Conservation (phyloP, 192 early-diverging fungal species). For the Dimargaris cristalligena region DNA sequence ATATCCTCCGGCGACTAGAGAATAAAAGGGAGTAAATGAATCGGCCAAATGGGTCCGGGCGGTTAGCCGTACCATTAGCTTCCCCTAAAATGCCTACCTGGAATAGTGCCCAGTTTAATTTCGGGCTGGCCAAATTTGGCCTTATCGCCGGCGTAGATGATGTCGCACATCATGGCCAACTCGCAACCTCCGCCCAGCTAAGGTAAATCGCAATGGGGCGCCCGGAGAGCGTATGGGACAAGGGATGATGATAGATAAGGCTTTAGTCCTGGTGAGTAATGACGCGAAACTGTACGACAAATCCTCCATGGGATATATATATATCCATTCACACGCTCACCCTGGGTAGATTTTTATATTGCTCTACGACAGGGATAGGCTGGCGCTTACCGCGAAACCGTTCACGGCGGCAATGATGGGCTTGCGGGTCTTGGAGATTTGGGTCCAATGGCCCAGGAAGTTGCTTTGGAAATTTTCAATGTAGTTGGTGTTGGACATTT, state of each 20-base stretch:
- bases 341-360: too few species aligned
- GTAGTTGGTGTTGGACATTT: slow-evolving; percentile 84
- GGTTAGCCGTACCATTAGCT: neutral
- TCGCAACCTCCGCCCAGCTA: slow-evolving; percentile 96
- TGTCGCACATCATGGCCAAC: slow-evolving; percentile 98
- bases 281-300: too few species aligned
- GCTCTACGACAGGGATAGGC: slow-evolving; percentile 7
- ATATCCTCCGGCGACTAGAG: too few species aligned
- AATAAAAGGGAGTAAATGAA: too few species aligned
- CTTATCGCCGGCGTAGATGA: slow-evolving; percentile 96
- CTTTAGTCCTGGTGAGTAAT: neutral
- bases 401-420: slow-evolving; percentile 97
- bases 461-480: slow-evolving; percentile 76
- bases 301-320: too few species aligned
- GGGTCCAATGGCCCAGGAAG: slow-evolving; percentile 90
- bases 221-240: neutral
- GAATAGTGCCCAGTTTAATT: slow-evolving; percentile 95
- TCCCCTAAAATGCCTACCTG: slow-evolving; percentile 34
- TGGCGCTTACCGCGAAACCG: slow-evolving; percentile 66
- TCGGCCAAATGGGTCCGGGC: too few species aligned
- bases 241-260: too few species aligned
- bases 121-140: slow-evolving; percentile 97
- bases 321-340: too few species aligned
- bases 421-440: slow-evolving; percentile 80
- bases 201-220: neutral